A percentile compares a stretch with the other conserved stretches of the same genome.
Conservation (phyloP, 2,329 filamentous ascomycete genomes). For the Cyphellophora attinorum region DNA sequence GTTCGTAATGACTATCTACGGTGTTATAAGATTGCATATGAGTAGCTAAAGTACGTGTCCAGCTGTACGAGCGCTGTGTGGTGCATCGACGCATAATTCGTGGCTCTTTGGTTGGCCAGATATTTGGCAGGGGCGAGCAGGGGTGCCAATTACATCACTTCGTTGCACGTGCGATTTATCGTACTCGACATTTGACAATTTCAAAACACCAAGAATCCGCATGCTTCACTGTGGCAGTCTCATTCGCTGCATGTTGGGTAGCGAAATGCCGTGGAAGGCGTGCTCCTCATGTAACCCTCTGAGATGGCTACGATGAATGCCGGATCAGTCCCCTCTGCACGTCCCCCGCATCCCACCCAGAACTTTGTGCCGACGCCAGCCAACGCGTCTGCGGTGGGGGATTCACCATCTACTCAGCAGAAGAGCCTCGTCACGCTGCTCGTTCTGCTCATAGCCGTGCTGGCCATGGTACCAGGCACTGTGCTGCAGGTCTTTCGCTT, state of each 20-base stretch:
- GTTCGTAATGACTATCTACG: too few relatives aligned
- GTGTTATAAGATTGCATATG: too few relatives aligned
- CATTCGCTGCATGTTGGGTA: background rate
- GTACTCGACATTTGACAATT: too few relatives aligned
- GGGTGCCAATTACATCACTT: too few relatives aligned
- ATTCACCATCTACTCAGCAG: background rate
- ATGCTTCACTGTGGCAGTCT: background rate
- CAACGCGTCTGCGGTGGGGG: background rate
- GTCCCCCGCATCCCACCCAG: background rate
- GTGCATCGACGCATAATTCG: too few relatives aligned
- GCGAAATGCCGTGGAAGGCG: background rate
- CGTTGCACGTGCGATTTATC: too few relatives aligned
- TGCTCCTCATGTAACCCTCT: background rate
- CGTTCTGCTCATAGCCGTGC: conserved; percentile 11
- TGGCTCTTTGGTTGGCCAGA: too few relatives aligned
- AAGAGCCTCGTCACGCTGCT: background rate
- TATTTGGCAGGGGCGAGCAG: too few relatives aligned
- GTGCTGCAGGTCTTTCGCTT: conserved; percentile 77
- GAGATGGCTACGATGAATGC: background rate
- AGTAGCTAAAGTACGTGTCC: too few relatives aligned
- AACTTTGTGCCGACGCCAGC: background rate
- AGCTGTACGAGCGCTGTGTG: too few relatives aligned
- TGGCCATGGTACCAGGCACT: conserved; percentile 46
- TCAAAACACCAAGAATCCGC: too few relatives aligned
- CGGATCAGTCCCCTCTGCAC: background rate